These are phyloP conservation scores for Cryomyces antarcticus DNA, from an alignment of 495 filamentous ascomycete species.

Conservation along the genomic window DNA sequence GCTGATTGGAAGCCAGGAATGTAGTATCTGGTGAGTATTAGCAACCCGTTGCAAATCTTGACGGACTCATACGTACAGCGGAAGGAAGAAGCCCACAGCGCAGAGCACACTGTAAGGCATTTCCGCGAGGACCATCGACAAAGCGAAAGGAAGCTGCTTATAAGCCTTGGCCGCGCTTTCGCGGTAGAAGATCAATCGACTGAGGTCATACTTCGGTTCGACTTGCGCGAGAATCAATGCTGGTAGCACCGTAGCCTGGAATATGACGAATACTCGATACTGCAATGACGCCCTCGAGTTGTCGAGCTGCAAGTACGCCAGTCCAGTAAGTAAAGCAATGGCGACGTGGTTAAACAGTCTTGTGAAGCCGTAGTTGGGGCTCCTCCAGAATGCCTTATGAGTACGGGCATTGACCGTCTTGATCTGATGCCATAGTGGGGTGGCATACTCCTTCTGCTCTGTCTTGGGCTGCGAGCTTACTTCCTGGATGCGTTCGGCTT, in stretches of 20 bases:
- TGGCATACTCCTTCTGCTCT: slow-evolving; percentile 49
- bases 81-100: slow-evolving; percentile 52
- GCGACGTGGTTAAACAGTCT: slow-evolving; percentile 56
- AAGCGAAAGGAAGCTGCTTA: slow-evolving; percentile 46
- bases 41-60: slow-evolving; percentile 16
- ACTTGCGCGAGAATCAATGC: slow-evolving; percentile 60
- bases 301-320: slow-evolving; percentile 51
- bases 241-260: slow-evolving; percentile 53
- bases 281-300: slow-evolving; percentile 48
- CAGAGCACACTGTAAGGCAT: slow-evolving; percentile 59
- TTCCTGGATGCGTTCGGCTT: slow-evolving; percentile 29
- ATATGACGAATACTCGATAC: slow-evolving; percentile 65
- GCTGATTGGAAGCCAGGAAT: slow-evolving; percentile 33
- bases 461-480: slow-evolving; percentile 17
- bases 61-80: slow-evolving; percentile 38
- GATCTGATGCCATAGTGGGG: slow-evolving; percentile 52
- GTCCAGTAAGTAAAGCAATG: slow-evolving; percentile 52
- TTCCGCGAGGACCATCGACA: slow-evolving; percentile 53
- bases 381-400: slow-evolving; percentile 50
- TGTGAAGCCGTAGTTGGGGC: slow-evolving; percentile 58
- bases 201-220: slow-evolving; percentile 55
- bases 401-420: slow-evolving; percentile 41
- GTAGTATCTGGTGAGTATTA: background rate
- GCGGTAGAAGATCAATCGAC: slow-evolving; percentile 58
- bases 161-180: slow-evolving; percentile 65